A percentile compares a stretch with the other conserved stretches of the same genome.
Conservation (phyloP, 2,329 filamentous ascomycete species). For the Alternaria arborescens region DNA sequence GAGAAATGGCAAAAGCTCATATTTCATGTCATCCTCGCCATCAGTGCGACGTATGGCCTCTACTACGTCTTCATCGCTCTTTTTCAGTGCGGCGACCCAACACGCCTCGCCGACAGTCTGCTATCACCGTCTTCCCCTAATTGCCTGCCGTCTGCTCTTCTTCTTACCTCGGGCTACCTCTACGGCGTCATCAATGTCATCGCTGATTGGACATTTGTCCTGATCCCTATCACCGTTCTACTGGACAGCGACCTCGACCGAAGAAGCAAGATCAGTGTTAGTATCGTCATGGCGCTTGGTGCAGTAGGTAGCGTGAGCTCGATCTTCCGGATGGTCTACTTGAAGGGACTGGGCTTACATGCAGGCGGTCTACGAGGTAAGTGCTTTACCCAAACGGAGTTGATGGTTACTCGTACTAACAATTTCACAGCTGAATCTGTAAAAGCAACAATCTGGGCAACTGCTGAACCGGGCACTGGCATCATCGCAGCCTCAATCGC, state of each 20-base stretch:
- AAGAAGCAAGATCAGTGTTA: constrained; percentile 57
- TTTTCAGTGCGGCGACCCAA: constrained; percentile 44
- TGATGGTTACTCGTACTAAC: constrained; percentile 12
- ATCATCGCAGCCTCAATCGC: constrained; percentile 60
- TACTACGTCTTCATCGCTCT: constrained; percentile 42
- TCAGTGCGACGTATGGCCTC: constrained; percentile 30
- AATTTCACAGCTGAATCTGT: constrained; percentile 40
- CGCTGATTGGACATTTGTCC: constrained; percentile 48
- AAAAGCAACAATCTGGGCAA: constrained; percentile 56
- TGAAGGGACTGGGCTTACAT: constrained; percentile 34
- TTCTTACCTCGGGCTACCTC: constrained; percentile 39
- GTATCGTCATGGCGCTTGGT: constrained; percentile 55
- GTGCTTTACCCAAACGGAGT: not conserved
- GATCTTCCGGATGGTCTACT: constrained; percentile 45
- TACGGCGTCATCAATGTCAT: constrained; percentile 45
- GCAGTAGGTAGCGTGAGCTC: constrained; percentile 47
- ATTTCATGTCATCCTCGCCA: constrained; percentile 7
- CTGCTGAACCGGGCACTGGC: constrained; percentile 60
- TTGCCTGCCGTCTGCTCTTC: constrained; percentile 36
- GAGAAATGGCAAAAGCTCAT: constrained; percentile 40
- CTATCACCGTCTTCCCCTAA: constrained; percentile 16
- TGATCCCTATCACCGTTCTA: constrained; percentile 45
- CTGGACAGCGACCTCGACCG: constrained; percentile 55
- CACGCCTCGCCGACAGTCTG: constrained; percentile 34
- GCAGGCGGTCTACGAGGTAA: constrained; percentile 17